phyloP scores from a whole-genome alignment of 352 stramenopile species.

The Phytophthora constricta region DNA sequence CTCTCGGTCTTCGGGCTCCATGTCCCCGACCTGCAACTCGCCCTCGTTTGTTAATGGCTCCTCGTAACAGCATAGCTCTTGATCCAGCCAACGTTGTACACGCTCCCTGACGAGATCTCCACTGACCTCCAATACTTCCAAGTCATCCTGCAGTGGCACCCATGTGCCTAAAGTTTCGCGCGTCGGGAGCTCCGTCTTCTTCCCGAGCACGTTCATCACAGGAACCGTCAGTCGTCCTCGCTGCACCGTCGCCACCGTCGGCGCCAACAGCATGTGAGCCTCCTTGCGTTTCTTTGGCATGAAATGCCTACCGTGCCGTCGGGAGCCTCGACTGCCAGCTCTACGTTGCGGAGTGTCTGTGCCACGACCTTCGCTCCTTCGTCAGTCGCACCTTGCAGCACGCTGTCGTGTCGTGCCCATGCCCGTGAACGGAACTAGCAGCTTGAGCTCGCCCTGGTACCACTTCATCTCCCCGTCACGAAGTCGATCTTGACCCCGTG shows the following conservation, averaged over 20 bases:
- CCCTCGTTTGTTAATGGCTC: conserved; percentile 6
- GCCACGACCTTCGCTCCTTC: conserved; percentile 2
- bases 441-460: neutral
- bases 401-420: neutral
- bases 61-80: neutral
- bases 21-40: conserved; percentile 9
- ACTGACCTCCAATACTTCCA: neutral
- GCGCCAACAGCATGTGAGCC: conserved; percentile 1
- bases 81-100: neutral
- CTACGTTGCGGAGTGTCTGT: neutral
- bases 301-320: conserved; percentile 11
- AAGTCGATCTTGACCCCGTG: conserved; percentile 10
- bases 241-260: conserved; percentile 3
- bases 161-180: conserved; percentile 5
- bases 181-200: neutral
- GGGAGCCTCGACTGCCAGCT: conserved; percentile 3
- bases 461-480: conserved; percentile 8
- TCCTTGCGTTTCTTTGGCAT: neutral
- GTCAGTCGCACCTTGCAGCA: neutral
- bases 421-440: neutral
- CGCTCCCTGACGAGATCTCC: neutral
- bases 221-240: conserved; percentile 1
- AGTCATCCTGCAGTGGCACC: neutral
- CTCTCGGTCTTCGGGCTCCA: conserved; percentile 1
- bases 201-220: neutral